Percentiles rank a stretch among this genome's conserved stretches.
Conservation (phyloP, 2,329 filamentous ascomycete genomes). For the Aspergillus sp. region DNA sequence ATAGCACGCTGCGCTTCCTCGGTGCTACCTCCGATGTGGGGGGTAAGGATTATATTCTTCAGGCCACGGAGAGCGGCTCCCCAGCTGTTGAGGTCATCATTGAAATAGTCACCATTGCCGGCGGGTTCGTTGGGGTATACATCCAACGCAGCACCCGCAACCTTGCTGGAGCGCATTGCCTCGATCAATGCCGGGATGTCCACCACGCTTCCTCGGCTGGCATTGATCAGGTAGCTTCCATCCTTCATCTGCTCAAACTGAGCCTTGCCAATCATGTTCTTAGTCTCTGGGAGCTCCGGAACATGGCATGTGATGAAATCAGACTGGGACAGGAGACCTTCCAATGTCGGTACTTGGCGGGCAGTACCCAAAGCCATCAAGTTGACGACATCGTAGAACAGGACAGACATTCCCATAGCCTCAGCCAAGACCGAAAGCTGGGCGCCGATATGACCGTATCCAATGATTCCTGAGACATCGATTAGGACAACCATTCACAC, state of each 20-base stretch:
- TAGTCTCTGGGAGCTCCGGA: slow-evolving; percentile 87
- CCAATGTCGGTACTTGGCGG: slow-evolving; percentile 74
- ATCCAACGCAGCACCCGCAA: slow-evolving; percentile 92
- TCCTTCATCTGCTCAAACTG: slow-evolving; percentile 88
- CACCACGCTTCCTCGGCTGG: slow-evolving; percentile 87
- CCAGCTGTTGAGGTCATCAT: slow-evolving; percentile 76
- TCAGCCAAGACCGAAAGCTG: slow-evolving; percentile 94
- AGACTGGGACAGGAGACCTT: slow-evolving; percentile 71
- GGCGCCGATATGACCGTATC: slow-evolving; percentile 95
- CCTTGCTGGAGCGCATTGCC: slow-evolving; percentile 77
- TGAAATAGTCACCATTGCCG: slow-evolving; percentile 95
- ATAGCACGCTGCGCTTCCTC: slow-evolving; percentile 97
- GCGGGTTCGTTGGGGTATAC: slow-evolving; percentile 93
- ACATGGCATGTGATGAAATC: slow-evolving; percentile 97
- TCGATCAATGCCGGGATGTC: slow-evolving; percentile 90
- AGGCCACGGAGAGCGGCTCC: slow-evolving; percentile 78
- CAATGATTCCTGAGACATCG: slow-evolving; percentile 69
- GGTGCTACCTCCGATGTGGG: slow-evolving; percentile 95
- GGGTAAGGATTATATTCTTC: slow-evolving; percentile 91
- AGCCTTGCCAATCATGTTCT: slow-evolving; percentile 78
- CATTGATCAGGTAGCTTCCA: slow-evolving; percentile 93
- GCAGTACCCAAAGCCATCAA: slow-evolving; percentile 92
- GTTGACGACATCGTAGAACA: slow-evolving; percentile 94
- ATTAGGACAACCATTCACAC: slow-evolving; percentile 12
- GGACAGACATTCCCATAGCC: slow-evolving; percentile 95